Base-by-base conservation (phyloP, 768 basidiomycete species). In the Exsudoporus frostii region DNA sequence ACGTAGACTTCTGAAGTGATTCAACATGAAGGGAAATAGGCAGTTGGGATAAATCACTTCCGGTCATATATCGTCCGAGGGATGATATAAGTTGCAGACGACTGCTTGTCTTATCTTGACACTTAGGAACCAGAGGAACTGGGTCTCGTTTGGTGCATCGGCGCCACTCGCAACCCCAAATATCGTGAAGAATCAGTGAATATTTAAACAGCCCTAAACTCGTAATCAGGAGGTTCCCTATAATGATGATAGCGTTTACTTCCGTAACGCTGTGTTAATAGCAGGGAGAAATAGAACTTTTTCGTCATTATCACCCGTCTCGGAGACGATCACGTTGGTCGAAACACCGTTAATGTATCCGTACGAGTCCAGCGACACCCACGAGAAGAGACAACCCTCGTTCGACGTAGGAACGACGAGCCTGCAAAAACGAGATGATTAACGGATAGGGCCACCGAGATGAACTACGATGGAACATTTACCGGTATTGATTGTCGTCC, bases 401-500 rank as follows among this genome's bases (percentile, higher is more conserved):
- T 43, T 29, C 7, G 48, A 22, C 8, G 37, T 49, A 6, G 60
- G 60, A 9, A 56, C 42, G 5, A 45, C 60, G 5, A 67, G 27
- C n/a, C 65, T 67, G 46, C 13, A 15, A 37, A 46, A 8, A 8
- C 1, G 4, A 19, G 11, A 19, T 2, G 39, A 37, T 51, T 7
- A 47, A 33, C 25, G 1, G 5, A 36, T n/a, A 20, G 2, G n/a
- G 29, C 4, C 13, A 17, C 15, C 1, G 46, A 42, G 4, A 30
- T 5, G 32, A n/a, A 32, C 13, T 4, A 43, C 2, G 5, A 27
- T 4, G 4, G 1, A 19, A 5, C 4, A 48, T 54, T 39, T 38
- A 71, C 71, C 74, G 70, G 56, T 77, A 77, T 55, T 77, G 71
- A 29, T 72, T 62, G 36, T 74, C 64, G 9, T 71, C 71, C 4